Base-by-base conservation (phyloP, 352 stramenopile species). In the Globisporangium uncinulatum region DNA sequence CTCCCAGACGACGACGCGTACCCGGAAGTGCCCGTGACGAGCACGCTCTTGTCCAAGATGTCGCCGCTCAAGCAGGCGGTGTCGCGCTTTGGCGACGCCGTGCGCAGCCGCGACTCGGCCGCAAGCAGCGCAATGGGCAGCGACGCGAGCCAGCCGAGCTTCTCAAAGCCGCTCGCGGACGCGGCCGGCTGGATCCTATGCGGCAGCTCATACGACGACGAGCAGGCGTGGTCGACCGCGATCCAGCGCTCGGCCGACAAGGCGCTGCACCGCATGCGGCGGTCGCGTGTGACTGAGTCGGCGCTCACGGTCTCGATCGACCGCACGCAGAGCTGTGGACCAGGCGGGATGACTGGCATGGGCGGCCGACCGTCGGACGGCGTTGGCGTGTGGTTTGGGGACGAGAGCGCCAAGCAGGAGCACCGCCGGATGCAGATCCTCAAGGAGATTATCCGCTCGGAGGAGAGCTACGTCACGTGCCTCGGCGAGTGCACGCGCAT, bases 391-490 rank as follows among this genome's bases (percentile, higher is more conserved):
- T 29, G 24, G 24, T 67, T 77, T 42, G 42, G 53, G 3, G 72
- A 84, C 8, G 82, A 91, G 24, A 62, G 54, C 9, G 68, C 66
- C 56, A 80, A 90, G 58, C 42, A 77, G 19, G 84, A 94, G 57
- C 74, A 76, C 21, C 76, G 78, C 2, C 71, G 84, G 8, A 68
- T 77, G 24, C 78, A 91, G 36, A 94, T 92, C 54, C 68, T 94
- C 45, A 90, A 89, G 51, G 83, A 93, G 54, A 84, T 92, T 29
- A 83, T 92, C 41, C 85, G 82, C 9, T 89, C 85, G 0, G 85
- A 94, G 63, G 77, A 93, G 51, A 89, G 77, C 61, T 95, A 93
- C 50, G 82, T 95, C 15, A 73, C 80, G 45, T 90, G 82, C 34
- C 56, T 95, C 13, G 76, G 81, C n/a, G 79, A 93, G 39, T 95